A percentile compares a stretch with the other conserved stretches of the same genome.
Evolutionary conservation across 164 flowering plant species (phyloP).

Genomic region (Akebia trifoliata): DNA sequence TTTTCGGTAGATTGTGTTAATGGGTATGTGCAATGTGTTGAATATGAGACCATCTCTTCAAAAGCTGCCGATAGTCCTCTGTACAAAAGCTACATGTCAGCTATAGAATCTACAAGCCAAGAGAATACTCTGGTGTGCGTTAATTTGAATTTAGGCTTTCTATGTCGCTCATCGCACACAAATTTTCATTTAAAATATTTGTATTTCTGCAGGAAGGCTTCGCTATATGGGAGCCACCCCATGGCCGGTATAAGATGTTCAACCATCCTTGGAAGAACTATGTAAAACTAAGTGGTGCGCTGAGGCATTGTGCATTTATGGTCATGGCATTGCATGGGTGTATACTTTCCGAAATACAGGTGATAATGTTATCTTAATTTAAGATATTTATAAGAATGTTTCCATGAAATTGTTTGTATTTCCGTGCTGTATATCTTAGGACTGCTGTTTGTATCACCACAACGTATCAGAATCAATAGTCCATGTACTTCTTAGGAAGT

Average conservation of each 20-base stretch:
- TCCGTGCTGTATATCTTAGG: background rate
- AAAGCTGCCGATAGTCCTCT: conserved; percentile 73
- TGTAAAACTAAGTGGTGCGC: conserved; percentile 69
- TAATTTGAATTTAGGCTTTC: background rate
- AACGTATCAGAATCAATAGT: too few relatives aligned
- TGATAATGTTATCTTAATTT: conserved; percentile 20
- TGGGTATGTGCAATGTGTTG: conserved; percentile 63
- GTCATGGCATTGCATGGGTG: conserved; percentile 98
- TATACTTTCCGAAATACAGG: conserved; percentile 95
- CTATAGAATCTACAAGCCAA: conserved; percentile 68
- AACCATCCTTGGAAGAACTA: conserved; percentile 80
- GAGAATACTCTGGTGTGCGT: conserved; percentile 57
- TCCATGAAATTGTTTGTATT: background rate
- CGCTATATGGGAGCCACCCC: conserved; percentile 95
- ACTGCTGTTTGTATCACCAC: too few relatives aligned
- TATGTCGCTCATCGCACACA: background rate
- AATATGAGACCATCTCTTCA: conserved; percentile 74
- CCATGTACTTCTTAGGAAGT: too few relatives aligned
- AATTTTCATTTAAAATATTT: conserved; percentile 3
- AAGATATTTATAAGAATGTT: background rate
- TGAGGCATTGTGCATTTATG: conserved; percentile 88
- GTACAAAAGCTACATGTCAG: conserved; percentile 75
- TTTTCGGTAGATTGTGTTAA: conserved; percentile 58
- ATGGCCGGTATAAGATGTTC: conserved; percentile 68
- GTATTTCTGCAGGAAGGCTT: conserved; percentile 50